Conservation (phyloP, 2,329 filamentous ascomycete species). For the Monosporascus sp. region DNA sequence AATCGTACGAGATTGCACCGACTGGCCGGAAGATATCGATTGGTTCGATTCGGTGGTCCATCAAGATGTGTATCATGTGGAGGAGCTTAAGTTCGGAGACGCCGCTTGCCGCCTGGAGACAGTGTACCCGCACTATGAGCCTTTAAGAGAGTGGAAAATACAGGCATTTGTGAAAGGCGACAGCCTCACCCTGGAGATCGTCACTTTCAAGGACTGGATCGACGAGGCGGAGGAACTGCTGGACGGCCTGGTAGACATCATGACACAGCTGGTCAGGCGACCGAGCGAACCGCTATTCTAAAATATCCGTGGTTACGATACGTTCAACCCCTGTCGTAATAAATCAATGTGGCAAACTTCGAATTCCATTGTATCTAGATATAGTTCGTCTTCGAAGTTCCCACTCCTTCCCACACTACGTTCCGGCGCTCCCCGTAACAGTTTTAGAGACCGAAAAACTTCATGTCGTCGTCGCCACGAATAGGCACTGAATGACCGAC, state of each 20-base stretch:
- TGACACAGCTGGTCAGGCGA: conserved; percentile 34
- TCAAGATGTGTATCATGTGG: conserved; percentile 58
- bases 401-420: neutral
- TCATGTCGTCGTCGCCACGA: conserved; percentile 8
- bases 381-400: neutral
- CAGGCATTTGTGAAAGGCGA: conserved; percentile 54
- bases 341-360: neutral
- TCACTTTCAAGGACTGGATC: conserved; percentile 53
- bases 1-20: conserved; percentile 43
- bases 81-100: conserved; percentile 39
- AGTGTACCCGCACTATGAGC: conserved; percentile 52
- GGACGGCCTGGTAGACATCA: conserved; percentile 39
- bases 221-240: conserved; percentile 46
- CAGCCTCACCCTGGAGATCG: conserved; percentile 50
- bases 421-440: no score
- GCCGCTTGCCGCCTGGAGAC: conserved; percentile 47
- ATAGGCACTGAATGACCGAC: conserved; percentile 9
- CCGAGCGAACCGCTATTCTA: conserved; percentile 28
- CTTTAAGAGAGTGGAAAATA: conserved; percentile 53
- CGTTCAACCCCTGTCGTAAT: no score
- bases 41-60: conserved; percentile 55
- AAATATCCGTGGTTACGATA: neutral
- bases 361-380: neutral
- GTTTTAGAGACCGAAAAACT: conserved; percentile 7
- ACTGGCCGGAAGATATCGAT: conserved; percentile 34